Evolutionary conservation across 371 early-diverging fungal genomes (phyloP).

Genomic region (Lichtheimia ornata): DNA sequence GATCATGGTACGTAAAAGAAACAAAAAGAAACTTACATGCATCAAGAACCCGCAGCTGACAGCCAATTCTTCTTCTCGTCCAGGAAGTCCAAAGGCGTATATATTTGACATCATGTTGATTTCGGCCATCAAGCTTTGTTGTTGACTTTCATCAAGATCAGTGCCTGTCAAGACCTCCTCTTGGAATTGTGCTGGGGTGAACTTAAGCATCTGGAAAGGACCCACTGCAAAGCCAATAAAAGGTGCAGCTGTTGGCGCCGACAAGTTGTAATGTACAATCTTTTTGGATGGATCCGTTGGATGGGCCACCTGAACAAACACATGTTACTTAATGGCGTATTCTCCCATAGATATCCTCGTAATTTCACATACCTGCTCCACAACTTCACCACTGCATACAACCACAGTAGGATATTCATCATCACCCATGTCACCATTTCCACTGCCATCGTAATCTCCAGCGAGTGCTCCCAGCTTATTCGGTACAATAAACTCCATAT

Average conservation of each 20-base stretch:
- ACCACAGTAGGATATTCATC: slow-evolving; percentile 66
- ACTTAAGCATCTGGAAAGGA: slow-evolving; percentile 62
- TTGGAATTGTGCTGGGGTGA: slow-evolving; percentile 47
- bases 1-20: too few species aligned
- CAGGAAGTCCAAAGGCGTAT: slow-evolving; percentile 70
- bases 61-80: slow-evolving; percentile 58
- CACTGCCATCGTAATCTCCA: slow-evolving; percentile 37
- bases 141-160: slow-evolving; percentile 53
- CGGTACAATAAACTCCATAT: slow-evolving; percentile 78
- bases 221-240: slow-evolving; percentile 76
- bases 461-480: slow-evolving; percentile 31
- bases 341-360: neutral
- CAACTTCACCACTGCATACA: slow-evolving; percentile 75
- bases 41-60: slow-evolving; percentile 71
- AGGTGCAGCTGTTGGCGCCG: slow-evolving; percentile 68
- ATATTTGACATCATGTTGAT: slow-evolving; percentile 63
- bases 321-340: neutral
- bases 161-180: slow-evolving; percentile 48
- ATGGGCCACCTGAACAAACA: slow-evolving; percentile 44
- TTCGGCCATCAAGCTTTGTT: slow-evolving; percentile 47
- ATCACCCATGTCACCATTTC: slow-evolving; percentile 36
- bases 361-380: slow-evolving; percentile 51
- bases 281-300: slow-evolving; percentile 59
- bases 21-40: slow-evolving; percentile 49
- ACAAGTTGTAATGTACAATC: slow-evolving; percentile 64